Evolutionary conservation across 2,329 filamentous ascomycete genomes (phyloP), one percentile per base, ranked within the genome.

Genomic region (Xylariaceae sp.): DNA sequence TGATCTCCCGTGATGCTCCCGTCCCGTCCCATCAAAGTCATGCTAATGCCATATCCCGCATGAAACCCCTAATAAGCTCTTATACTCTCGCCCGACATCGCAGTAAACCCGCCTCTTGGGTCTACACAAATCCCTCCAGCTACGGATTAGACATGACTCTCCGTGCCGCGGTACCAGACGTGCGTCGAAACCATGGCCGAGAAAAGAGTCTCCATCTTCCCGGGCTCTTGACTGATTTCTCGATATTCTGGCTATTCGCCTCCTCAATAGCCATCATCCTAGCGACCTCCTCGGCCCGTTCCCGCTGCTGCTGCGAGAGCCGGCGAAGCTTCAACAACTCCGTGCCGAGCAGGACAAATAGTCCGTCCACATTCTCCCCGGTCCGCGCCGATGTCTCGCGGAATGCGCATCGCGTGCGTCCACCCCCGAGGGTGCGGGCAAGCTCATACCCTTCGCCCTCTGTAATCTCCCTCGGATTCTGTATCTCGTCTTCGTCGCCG

Each of bases 351-450:
- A 64, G 60, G 0, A 69, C 66, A 59, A 77, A 76, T 1, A 76
- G 39, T 23, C 61, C 58, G 11, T 67, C 65, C n/a, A 76, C 67
- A 34, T 73, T 71, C 44, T 73, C 71, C n/a, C 74, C 74, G 15
- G 71, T 72, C 55, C 61, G 65, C 2, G 73, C 73, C 44, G 73
- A 75, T 1, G 71, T 70, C 64, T 75, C 73, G n/a, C 72, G 45
- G 56, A 73, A 73, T 11, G 60, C 39, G 64, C 69, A 61, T 41
- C 65, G 61, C 18, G 54, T 49, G 39, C 34, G 65, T 51, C 44
- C 64, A 37, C 53, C 59, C 56, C 53, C 62, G 57, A 65, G 47
- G 34, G 34, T 55, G 23, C 56, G 45, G 1, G 72, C 71, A 0
- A 69, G 56, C 55, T 65, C 67, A 57, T 65, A 62, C 4, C 74